Conservation (phyloP, 2,329 filamentous ascomycete genomes). For the Neofusicoccum parvum region DNA sequence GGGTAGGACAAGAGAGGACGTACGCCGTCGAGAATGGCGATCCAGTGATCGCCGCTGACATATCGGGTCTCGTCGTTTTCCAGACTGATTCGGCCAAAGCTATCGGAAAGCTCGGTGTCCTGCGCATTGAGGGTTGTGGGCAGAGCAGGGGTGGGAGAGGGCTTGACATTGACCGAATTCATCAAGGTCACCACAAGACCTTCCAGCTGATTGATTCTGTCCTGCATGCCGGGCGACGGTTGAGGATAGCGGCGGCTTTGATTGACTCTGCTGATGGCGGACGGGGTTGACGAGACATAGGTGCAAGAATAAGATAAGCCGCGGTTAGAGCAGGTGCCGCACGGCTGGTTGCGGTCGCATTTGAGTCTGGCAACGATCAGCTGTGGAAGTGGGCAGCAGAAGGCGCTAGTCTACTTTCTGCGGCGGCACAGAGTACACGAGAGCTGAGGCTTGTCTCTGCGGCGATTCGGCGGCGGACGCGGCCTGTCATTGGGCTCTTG, state of each 20-base stretch:
- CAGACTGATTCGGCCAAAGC: neutral
- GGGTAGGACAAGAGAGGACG: conserved; percentile 26
- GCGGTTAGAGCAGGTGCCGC: conserved; percentile 22
- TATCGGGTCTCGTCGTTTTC: neutral
- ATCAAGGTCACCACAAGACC: conserved; percentile 26
- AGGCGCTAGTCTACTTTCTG: conserved; percentile 29
- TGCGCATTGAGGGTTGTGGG: neutral
- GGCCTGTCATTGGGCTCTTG: conserved; percentile 21
- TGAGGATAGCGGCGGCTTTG: conserved; percentile 10
- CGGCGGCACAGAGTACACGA: conserved; percentile 34
- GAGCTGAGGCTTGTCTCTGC: conserved; percentile 36
- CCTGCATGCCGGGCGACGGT: conserved; percentile 1
- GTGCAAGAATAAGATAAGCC: neutral
- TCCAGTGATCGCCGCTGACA: conserved; percentile 35
- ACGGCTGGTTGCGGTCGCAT: conserved; percentile 14
- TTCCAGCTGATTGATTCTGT: conserved; percentile 27
- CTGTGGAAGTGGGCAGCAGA: neutral
- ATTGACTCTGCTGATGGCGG: neutral
- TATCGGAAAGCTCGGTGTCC: neutral
- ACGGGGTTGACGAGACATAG: neutral
- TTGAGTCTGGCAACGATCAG: conserved; percentile 26
- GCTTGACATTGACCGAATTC: conserved; percentile 4
- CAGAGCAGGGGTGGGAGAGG: neutral
- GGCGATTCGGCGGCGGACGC: conserved; percentile 31
- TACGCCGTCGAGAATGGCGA: conserved; percentile 39